Conservation (phyloP, 164 flowering plant genomes). For the Vitis vinifera region ASM3070453v1 NC_081821.1:11800501-11801000, state of each 20-base stretch:
- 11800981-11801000: constrained; percentile 72
- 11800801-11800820: too few relatives aligned
- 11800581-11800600: constrained; percentile 68
- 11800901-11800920: background rate
- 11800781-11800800: too few relatives aligned
- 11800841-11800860: background rate
- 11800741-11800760: too few relatives aligned
- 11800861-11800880: background rate
- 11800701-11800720: too few relatives aligned
- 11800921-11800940: background rate
- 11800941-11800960: background rate
- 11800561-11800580: constrained; percentile 50
- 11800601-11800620: constrained; percentile 66
- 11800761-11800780: too few relatives aligned
- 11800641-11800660: background rate
- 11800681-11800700: too few relatives aligned
- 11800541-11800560: constrained; percentile 28
- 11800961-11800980: background rate
- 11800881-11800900: background rate
- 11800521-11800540: constrained; percentile 37
- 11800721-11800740: too few relatives aligned
- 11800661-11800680: background rate
- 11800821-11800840: too few relatives aligned
- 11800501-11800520: constrained; percentile 29
- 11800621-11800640: too few relatives aligned